Percentiles rank a stretch among this genome's conserved stretches.
Evolutionary conservation across 2,329 filamentous ascomycete genomes (phyloP).

Genomic region (Pseudohalonectria lignicola): DNA sequence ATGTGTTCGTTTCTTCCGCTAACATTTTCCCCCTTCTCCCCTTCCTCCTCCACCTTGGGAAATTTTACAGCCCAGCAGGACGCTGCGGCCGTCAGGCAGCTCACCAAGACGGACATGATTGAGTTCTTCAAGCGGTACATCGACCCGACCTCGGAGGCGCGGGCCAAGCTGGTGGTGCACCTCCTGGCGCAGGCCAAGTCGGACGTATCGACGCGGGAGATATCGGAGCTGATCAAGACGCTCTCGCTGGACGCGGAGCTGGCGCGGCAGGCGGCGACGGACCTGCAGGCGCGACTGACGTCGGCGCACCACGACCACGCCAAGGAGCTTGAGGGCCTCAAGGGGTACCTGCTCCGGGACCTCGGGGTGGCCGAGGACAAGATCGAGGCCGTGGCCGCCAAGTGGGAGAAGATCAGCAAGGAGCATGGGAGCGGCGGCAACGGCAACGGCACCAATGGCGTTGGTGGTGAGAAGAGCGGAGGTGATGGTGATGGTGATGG

Average conservation of each 20-base stretch:
- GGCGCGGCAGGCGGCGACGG: conserved; percentile 16
- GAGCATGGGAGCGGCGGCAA: conserved; percentile 18
- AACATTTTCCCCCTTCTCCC: too few relatives aligned
- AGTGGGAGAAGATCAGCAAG: conserved; percentile 20
- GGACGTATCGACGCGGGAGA: conserved; percentile 28
- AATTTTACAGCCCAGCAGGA: conserved; percentile 54
- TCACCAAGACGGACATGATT: conserved; percentile 72
- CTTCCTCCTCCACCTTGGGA: conserved; percentile 1
- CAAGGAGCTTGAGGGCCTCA: conserved; percentile 38
- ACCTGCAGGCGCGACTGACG: conserved; percentile 20
- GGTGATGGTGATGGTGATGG: conserved; percentile 14
- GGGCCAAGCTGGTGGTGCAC: conserved; percentile 80
- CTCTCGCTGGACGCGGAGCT: conserved; percentile 20
- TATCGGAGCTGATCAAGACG: conserved; percentile 25
- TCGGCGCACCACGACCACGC: conserved; percentile 29
- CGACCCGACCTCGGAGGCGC: conserved; percentile 56
- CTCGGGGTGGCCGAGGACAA: conserved; percentile 36
- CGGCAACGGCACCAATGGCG: conserved; percentile 18
- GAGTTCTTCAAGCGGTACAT: conserved; percentile 71
- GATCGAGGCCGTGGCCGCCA: conserved; percentile 27
- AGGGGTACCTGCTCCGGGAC: conserved; percentile 35
- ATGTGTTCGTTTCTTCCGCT: too few relatives aligned
- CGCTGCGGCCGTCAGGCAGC: conserved; percentile 57
- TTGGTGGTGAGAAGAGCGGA: conserved; percentile 11
- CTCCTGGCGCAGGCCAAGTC: conserved; percentile 61